Conservation (phyloP, 345 rosid genomes). For the Turritis glabra region DNA sequence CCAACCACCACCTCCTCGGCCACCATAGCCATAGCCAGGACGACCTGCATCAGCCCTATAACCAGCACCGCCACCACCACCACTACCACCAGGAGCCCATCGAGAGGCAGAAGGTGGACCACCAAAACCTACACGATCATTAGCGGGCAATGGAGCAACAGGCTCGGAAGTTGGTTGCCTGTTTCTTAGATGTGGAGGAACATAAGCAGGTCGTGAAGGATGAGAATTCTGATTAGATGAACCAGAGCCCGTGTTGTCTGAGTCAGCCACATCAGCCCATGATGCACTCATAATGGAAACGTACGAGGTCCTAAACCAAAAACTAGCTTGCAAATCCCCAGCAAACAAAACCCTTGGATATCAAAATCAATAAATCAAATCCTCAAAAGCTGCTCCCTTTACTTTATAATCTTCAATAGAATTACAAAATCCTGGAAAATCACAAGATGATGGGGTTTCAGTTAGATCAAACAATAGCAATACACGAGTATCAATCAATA, state of each 20-base stretch:
- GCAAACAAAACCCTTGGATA: slow-evolving; percentile 1
- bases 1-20: slow-evolving; percentile 64
- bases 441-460: too few relatives aligned
- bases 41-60: slow-evolving; percentile 37
- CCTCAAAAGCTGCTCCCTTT: slow-evolving; percentile 16
- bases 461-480: too few relatives aligned
- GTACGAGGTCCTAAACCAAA: slow-evolving; percentile 14
- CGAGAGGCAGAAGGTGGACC: slow-evolving; percentile 62
- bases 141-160: slow-evolving; percentile 42
- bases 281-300: slow-evolving; percentile 60
- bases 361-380: neutral
- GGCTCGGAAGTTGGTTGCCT: slow-evolving; percentile 54
- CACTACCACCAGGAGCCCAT: slow-evolving; percentile 50
- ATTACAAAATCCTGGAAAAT: slow-evolving; percentile 18
- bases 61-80: slow-evolving; percentile 40
- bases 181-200: slow-evolving; percentile 91
- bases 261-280: slow-evolving; percentile 98
- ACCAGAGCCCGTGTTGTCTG: slow-evolving; percentile 65
- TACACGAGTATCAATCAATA: neutral
- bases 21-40: slow-evolving; percentile 38
- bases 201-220: slow-evolving; percentile 55
- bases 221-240: slow-evolving; percentile 44
- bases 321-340: slow-evolving; percentile 18
- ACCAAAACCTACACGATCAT: slow-evolving; percentile 45
- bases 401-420: neutral